Evolutionary conservation across 116 monocot species (phyloP), one percentile per base, ranked within the genome.

Genomic region (Zostera marina): DNA sequence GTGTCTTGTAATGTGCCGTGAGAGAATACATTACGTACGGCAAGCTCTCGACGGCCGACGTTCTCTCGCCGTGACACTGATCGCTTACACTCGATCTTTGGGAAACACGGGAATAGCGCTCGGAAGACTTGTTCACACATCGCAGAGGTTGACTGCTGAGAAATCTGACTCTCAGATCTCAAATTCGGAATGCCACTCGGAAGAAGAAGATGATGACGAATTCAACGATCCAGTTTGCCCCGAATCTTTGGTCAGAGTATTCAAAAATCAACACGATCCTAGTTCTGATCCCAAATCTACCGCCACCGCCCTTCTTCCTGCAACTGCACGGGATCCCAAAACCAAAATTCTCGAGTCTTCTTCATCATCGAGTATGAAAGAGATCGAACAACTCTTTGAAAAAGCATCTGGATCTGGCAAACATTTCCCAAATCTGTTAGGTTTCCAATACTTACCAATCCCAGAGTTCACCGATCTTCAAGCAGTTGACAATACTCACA

Each of bases 381-480:
- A 88, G 52, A 82, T 88, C 68, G 89, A 96, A 64, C 42, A 71
- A 26, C 72, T 88, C 19, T 96, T 96, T 70, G 6, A 75, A 1
- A 88, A 64, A 66, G 89, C 89, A 67, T 77, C 79, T 63, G 85
- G 85, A 24, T 79, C 80, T 63, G 94, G 94, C 68, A 79, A 53
- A 76, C 85, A 96, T 68, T 77, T 96, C 70, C 85, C 73, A 14
- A 84, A 85, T 71, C 85, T 88, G 94, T 64, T 96, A 25, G 94
- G 71, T 24, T 81, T 77, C 45, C 73, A n/a, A n/a, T n/a, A n/a
- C n/a, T n/a, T n/a, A n/a, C n/a, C n/a, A n/a, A n/a, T n/a, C n/a
- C n/a, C n/a, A n/a, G n/a, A n/a, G n/a, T n/a, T n/a, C n/a, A n/a
- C n/a, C n/a, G n/a, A 32, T 32, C 32, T 32, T 32, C 32, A 2